phyloP scores from a whole-genome alignment of 208 protist species.

The Leishmania martiniquensis region DNA sequence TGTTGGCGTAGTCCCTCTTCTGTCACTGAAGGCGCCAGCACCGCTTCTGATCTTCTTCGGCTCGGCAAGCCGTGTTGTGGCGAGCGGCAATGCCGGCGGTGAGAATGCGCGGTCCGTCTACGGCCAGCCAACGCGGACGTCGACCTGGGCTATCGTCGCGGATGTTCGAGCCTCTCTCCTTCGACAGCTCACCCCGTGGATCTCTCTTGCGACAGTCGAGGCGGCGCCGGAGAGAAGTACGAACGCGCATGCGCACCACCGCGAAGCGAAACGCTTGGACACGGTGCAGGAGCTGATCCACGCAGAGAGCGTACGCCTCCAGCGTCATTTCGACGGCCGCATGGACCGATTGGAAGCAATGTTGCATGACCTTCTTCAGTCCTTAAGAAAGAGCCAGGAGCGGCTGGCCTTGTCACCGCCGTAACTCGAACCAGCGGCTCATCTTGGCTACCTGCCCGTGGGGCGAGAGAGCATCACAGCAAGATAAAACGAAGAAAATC shows the following conservation, averaged over 20 bases:
- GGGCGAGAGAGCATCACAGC: not conserved
- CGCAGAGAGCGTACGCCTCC: slow-evolving; percentile 23
- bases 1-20: not conserved
- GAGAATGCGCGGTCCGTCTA: not conserved
- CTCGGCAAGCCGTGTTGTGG: not conserved
- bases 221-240: not conserved
- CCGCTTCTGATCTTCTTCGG: slow-evolving; percentile 21
- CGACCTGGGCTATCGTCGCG: slow-evolving; percentile 1
- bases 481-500: not conserved
- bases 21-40: not conserved
- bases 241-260: not conserved
- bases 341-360: slow-evolving; percentile 23
- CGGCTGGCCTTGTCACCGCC: not conserved
- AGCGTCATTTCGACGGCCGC: slow-evolving; percentile 20
- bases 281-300: slow-evolving; percentile 8
- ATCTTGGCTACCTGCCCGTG: not conserved
- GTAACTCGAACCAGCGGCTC: no score
- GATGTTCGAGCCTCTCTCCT: slow-evolving; percentile 13
- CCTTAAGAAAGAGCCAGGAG: not conserved
- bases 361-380: slow-evolving; percentile 2
- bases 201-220: not conserved
- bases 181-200: slow-evolving; percentile 8
- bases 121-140: slow-evolving; percentile 5
- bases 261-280: slow-evolving; percentile 4
- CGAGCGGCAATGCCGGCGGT: not conserved